Evolutionary conservation across 192 early-diverging fungal genomes (phyloP), one percentile per base, ranked within the genome.

Genomic region (Backusella morwellensis): DNA sequence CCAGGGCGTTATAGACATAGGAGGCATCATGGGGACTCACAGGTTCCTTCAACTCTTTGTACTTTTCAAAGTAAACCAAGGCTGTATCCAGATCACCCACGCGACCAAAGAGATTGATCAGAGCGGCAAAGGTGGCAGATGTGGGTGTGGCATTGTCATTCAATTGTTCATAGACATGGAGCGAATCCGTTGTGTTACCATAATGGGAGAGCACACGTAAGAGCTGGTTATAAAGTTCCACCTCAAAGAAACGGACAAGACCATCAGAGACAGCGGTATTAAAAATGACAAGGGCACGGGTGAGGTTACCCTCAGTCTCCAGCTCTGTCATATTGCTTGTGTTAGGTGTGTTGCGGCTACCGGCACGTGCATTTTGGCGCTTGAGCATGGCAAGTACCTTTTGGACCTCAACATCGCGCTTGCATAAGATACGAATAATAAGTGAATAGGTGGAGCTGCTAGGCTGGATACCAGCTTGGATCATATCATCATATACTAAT

Each of bases 111-210:
- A 84, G 50, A 66, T 85, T 85, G 75, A 90, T 88, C 34, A 90
- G 77, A 9, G 89, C 85, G 21, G 86, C 87, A 78, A 86, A 90
- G 12, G 89, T 90, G 26, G 83, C 76, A 11, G 85, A 78, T 59
- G 85, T 88, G 19, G 87, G 85, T 4, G 29, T 47, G 4, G 70
- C 11, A 32, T 32, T 23, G 66, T 42, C 66, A 50, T 73, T 71
- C 4, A 84, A 42, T 36, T 78, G 76, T n/a, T 75, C 73, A 71
- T 78, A 80, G 21, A 84, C 79, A 70, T 47, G 72, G 7, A 77
- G n/a, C 2, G 78, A 76, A 76, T 80, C 70, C 4, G 41, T n/a
- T 3, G 79, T 78, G 29, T 75, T 68, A 7, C 79, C 79, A 66
- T 84, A 78, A 14, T 80, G 79, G 69, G 82, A 80, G 2, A 84